Base-by-base conservation (phyloP, 805 yeast species). In the Candida michaelii region DNA sequence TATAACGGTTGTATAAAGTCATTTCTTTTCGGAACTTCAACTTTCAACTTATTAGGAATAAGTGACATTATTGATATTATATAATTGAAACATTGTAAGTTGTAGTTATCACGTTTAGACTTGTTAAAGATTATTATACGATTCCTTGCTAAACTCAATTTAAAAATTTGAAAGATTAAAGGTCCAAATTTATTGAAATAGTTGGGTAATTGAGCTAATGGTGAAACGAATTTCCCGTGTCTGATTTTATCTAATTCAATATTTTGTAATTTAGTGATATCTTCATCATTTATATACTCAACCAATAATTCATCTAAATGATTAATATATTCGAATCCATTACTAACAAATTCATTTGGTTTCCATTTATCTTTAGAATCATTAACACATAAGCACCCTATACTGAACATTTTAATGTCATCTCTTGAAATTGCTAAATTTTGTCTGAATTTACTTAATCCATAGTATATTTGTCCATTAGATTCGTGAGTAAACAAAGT, bases 151-250 rank as follows among this genome's bases (percentile, higher is more conserved):
- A 86, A 60, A 2, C 81, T 75, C 25, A 79, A 69, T 59, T 81
- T 84, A 80, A 83, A 86, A 4, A 83, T 57, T 30, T 70, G 75
- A 54, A 83, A 85, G 2, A 81, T 65, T 38, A 82, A 62, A 0
- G 93, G 90, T 0, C 95, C 90, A 39, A 81, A 62, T 1, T 59
- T 54, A 21, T 73, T 67, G 34, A 84, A 52, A 29, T 81, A 60
- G 10, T 65, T 58, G 1, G 76, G 68, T 14, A 80, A 59, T n/a
- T 53, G 45, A 35, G 31, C 44, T 31, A 43, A 42, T n/a, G 54
- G 50, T 5, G 10, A 49, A 43, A 27, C 19, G 12, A 35, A 41
- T n/a, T 27, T 35, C 4, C 24, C 19, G n/a, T 17, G 27, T 35
- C 10, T 23, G 29, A 46, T 38, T 17, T 17, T 38, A 16, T 31